Conservation (phyloP, 169 alveolate genomes). For the Plasmodium berghei region DNA sequence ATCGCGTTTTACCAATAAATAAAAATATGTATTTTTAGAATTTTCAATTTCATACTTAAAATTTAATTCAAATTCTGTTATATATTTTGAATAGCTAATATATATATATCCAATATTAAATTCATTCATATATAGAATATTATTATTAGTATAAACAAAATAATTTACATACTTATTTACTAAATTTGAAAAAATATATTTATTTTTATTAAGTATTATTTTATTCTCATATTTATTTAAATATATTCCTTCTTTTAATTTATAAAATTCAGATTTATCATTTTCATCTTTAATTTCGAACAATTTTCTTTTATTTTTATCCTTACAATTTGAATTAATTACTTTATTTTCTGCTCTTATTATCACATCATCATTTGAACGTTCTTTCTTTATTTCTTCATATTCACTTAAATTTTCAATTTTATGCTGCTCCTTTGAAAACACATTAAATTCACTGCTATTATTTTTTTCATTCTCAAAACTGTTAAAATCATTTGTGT, state of each 20-base stretch:
- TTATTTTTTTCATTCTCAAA: neutral
- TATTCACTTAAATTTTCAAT: neutral
- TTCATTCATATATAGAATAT: conserved; percentile 36
- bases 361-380: neutral
- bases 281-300: conserved; percentile 5
- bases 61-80: conserved; percentile 27
- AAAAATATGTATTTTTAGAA: conserved; percentile 6
- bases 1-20: conserved; percentile 21
- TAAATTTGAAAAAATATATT: conserved; percentile 5
- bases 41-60: conserved; percentile 30
- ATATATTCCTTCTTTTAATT: conserved; percentile 47
- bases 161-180: conserved; percentile 32
- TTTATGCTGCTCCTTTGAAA: neutral
- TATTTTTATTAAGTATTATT: conserved; percentile 25
- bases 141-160: conserved; percentile 30
- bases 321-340: neutral
- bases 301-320: conserved; percentile 14
- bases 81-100: conserved; percentile 43
- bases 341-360: neutral
- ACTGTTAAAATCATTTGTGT: neutral
- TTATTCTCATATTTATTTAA: conserved; percentile 29
- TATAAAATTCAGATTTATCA: conserved; percentile 20
- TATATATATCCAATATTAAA: conserved; percentile 33
- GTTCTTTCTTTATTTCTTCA: neutral
- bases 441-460: neutral